These are phyloP conservation scores for Phytomonas sp. DNA, from an alignment of 208 protist genomes.

Conservation along the genomic window DNA sequence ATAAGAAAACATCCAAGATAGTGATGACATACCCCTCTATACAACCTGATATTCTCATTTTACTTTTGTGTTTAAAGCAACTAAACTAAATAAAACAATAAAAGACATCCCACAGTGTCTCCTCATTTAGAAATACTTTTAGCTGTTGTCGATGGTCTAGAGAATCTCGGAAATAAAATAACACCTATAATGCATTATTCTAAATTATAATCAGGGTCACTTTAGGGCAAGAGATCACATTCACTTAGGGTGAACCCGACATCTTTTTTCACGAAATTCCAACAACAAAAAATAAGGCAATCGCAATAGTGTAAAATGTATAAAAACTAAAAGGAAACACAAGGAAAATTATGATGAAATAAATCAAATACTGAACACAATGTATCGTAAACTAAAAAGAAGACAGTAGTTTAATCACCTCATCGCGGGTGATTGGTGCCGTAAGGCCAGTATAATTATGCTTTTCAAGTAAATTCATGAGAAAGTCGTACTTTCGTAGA, in stretches of 20 bases:
- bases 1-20: not conserved
- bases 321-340: not conserved
- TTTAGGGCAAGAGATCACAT: too few relatives aligned
- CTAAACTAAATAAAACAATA: too few relatives aligned
- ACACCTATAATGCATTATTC: too few relatives aligned
- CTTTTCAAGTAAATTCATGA: slow-evolving; percentile 43
- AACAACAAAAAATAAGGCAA: slow-evolving; percentile 7
- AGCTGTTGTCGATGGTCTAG: not conserved
- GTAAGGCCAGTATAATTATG: slow-evolving; percentile 43
- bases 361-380: slow-evolving; percentile 8
- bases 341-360: not conserved
- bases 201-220: too few relatives aligned
- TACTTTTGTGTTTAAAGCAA: too few relatives aligned
- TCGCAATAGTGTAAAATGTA: not conserved
- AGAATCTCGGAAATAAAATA: too few relatives aligned
- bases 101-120: too few relatives aligned
- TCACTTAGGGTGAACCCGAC: not conserved
- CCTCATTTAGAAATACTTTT: too few relatives aligned
- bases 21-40: not conserved
- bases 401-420: slow-evolving; percentile 38
- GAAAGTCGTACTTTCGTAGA: slow-evolving; percentile 66
- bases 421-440: slow-evolving; percentile 23
- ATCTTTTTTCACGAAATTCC: not conserved
- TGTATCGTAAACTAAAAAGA: slow-evolving; percentile 18
- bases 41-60: not conserved